Conservation (phyloP, 2,329 filamentous ascomycete genomes). For the Thelonectria discophora region DNA sequence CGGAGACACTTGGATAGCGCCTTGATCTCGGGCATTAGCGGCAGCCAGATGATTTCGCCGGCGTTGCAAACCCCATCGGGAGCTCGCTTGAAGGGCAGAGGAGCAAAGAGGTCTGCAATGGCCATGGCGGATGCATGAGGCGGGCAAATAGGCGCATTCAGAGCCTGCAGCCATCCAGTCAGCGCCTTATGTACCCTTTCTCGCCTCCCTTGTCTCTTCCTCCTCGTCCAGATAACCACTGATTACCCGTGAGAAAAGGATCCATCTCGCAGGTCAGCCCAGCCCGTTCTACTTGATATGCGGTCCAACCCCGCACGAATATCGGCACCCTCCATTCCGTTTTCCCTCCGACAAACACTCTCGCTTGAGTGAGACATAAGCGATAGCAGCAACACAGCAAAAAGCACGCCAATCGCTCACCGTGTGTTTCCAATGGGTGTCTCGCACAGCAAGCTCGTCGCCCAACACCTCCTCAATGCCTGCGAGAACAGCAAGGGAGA, state of each 20-base stretch:
- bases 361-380: background rate
- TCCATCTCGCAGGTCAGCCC: background rate
- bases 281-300: background rate
- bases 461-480: background rate
- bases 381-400: too few relatives aligned
- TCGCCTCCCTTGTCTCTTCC: background rate
- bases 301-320: background rate
- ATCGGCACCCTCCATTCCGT: background rate
- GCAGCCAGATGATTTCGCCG: background rate
- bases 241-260: background rate
- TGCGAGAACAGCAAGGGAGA: background rate
- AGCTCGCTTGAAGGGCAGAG: background rate
- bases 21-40: background rate
- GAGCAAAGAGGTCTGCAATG: background rate
- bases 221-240: background rate
- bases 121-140: background rate
- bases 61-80: background rate
- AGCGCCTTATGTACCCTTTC: background rate
- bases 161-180: too few relatives aligned
- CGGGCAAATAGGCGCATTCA: too few relatives aligned
- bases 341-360: background rate
- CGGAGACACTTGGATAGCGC: background rate
- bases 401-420: background rate
- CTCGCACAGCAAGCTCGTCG: background rate
- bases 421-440: background rate